These are phyloP conservation scores for Eimeria falciformis DNA, from an alignment of 169 alveolate genomes.

Conservation along the genomic window DNA sequence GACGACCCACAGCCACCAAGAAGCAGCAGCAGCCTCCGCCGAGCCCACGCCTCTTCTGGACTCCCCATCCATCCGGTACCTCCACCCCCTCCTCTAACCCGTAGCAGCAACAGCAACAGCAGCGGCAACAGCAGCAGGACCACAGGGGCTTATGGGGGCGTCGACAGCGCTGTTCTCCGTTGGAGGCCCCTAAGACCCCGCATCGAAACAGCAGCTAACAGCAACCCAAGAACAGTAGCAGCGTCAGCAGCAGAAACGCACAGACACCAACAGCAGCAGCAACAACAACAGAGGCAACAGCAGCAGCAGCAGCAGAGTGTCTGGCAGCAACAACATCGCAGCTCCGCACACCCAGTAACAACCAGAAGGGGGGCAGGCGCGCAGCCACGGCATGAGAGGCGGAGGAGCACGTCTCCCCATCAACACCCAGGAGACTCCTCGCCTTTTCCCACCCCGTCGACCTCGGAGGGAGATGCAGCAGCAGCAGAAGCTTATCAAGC, in stretches of 20 bases:
- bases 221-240: constrained; percentile 3
- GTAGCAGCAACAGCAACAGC: constrained; percentile 15
- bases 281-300: constrained; percentile 39
- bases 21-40: too few species aligned
- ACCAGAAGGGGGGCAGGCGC: constrained; percentile 19
- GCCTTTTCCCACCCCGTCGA: constrained; percentile 36
- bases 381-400: neutral
- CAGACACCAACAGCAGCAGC: constrained; percentile 43
- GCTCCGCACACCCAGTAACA: constrained; percentile 1
- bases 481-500: constrained; percentile 17
- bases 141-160: constrained; percentile 16
- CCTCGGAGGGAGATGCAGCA: neutral
- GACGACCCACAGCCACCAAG: too few species aligned
- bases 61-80: constrained; percentile 22
- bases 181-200: constrained; percentile 62
- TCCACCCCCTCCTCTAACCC: constrained; percentile 9
- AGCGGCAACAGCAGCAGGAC: constrained; percentile 36
- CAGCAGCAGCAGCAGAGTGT: constrained; percentile 20
- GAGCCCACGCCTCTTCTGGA: constrained; percentile 13
- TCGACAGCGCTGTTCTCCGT: constrained; percentile 50
- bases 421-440: constrained; percentile 48
- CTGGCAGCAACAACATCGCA: neutral
- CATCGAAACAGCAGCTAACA: neutral
- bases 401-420: constrained; percentile 4
- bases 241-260: neutral